Percentiles rank a stretch among this genome's conserved stretches.
phyloP scores from a whole-genome alignment of 805 yeast species.

The Yarrowia sp. region DNA sequence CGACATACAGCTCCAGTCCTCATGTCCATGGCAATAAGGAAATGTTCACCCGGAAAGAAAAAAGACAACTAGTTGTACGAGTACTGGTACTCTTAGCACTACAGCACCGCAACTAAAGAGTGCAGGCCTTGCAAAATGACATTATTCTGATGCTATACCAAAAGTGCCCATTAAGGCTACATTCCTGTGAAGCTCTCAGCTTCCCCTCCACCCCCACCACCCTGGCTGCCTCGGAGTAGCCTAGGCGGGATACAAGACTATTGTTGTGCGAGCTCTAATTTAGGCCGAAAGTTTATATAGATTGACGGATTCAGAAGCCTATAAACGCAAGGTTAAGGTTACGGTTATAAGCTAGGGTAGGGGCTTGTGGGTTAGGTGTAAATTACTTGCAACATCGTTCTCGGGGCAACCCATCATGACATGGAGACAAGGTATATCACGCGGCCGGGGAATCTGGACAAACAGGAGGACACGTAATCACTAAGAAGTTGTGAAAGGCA shows the following conservation, averaged over 20 bases:
- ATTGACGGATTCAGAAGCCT: neutral
- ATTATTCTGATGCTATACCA: too few relatives aligned
- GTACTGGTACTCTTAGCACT: too few relatives aligned
- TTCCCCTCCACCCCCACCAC: neutral
- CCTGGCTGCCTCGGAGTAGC: conserved; percentile 12
- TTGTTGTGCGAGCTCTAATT: conserved; percentile 12
- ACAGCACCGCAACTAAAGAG: too few relatives aligned
- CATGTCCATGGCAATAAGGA: too few relatives aligned
- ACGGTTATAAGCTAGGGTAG: neutral
- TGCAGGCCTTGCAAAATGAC: too few relatives aligned
- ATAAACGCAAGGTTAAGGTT: neutral
- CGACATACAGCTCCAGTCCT: too few relatives aligned
- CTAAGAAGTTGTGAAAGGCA: neutral
- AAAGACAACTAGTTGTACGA: too few relatives aligned
- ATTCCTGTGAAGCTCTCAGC: neutral
- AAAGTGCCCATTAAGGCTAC: too few relatives aligned
- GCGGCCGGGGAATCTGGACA: neutral
- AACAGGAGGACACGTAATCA: too few relatives aligned
- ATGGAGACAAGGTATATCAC: neutral
- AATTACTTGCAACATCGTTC: neutral
- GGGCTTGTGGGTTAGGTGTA: neutral
- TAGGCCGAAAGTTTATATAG: neutral
- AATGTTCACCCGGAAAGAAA: too few relatives aligned
- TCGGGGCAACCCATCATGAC: conserved; percentile 1
- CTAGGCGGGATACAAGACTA: neutral